Conservation (phyloP, 202 grass and related monocot species). For the Setaria viridis region DNA sequence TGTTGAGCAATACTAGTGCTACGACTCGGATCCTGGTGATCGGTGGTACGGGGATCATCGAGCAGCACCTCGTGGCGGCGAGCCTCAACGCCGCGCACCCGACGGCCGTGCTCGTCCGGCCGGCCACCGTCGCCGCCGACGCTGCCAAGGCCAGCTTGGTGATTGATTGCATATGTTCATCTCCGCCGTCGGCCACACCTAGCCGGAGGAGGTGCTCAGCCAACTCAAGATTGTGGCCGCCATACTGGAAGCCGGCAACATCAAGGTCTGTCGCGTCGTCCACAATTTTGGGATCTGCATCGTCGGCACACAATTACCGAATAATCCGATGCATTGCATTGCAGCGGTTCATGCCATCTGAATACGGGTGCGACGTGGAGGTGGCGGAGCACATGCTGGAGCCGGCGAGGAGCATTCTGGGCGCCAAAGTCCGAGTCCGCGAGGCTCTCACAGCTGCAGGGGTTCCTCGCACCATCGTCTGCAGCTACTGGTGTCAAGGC, state of each 20-base stretch:
- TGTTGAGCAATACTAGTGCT: too few species aligned
- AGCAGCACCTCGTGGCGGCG: too few species aligned
- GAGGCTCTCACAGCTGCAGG: conserved; percentile 23
- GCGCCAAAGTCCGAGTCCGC: conserved; percentile 16
- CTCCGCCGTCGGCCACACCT: conserved; percentile 52
- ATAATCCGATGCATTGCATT: too few species aligned
- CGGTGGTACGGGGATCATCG: too few species aligned
- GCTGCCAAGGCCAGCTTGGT: too few species aligned
- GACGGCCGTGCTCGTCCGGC: too few species aligned
- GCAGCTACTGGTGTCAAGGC: conserved; percentile 44
- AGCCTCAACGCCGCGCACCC: too few species aligned
- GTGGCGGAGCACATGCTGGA: background rate
- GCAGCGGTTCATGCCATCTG: conserved; percentile 27
- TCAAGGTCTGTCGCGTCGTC: background rate
- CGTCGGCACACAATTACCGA: too few species aligned
- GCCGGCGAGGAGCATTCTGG: conserved; percentile 8
- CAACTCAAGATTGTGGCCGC: conserved; percentile 58
- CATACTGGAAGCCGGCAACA: conserved; percentile 49
- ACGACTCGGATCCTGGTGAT: too few species aligned
- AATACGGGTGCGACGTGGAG: conserved; percentile 42
- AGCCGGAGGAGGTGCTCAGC: conserved; percentile 35
- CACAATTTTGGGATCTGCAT: too few species aligned
- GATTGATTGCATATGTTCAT: conserved; percentile 25
- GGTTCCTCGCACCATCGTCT: conserved; percentile 54
- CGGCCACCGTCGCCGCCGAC: too few species aligned